These are phyloP conservation scores for Fusarium scirpi DNA, from an alignment of 2,329 filamentous ascomycete species.

Conservation along the genomic window DNA sequence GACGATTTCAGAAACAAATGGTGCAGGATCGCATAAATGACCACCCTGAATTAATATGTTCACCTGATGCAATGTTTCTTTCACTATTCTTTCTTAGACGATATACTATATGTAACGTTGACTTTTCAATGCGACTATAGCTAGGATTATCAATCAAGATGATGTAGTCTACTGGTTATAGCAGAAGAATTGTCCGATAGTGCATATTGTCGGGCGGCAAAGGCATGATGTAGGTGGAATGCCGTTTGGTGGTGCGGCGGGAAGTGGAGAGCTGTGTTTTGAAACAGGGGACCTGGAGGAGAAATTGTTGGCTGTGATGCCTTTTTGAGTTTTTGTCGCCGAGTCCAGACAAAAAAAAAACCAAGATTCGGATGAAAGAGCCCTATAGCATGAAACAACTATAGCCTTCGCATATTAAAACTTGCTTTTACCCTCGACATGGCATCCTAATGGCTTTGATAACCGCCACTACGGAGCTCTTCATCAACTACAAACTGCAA, in stretches of 20 bases:
- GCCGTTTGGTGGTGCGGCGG: slow-evolving; percentile 6
- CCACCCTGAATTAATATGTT: slow-evolving; percentile 23
- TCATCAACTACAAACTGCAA: neutral
- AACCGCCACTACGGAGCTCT: slow-evolving; percentile 6
- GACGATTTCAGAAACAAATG: slow-evolving; percentile 5
- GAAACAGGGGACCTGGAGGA: slow-evolving; percentile 22
- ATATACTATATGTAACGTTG: slow-evolving; percentile 10
- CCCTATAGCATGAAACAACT: slow-evolving; percentile 3
- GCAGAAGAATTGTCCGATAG: neutral
- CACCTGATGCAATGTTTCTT: slow-evolving; percentile 22
- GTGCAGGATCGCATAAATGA: slow-evolving; percentile 19
- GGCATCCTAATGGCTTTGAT: neutral
- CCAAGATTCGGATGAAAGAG: neutral
- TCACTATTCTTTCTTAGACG: neutral
- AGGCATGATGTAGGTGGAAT: slow-evolving; percentile 6
- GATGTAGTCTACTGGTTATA: neutral
- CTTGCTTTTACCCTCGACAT: neutral
- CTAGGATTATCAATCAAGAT: neutral
- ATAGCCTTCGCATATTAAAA: neutral
- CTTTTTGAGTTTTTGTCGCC: neutral
- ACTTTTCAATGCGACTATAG: slow-evolving; percentile 3
- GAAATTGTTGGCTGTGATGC: slow-evolving; percentile 18
- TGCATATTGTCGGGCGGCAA: slow-evolving; percentile 5
- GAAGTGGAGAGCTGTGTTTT: slow-evolving; percentile 31
- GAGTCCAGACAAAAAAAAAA: neutral